phyloP scores from a whole-genome alignment of 1,139 yeast genomes.

The Dujonia santamariae region DNA sequence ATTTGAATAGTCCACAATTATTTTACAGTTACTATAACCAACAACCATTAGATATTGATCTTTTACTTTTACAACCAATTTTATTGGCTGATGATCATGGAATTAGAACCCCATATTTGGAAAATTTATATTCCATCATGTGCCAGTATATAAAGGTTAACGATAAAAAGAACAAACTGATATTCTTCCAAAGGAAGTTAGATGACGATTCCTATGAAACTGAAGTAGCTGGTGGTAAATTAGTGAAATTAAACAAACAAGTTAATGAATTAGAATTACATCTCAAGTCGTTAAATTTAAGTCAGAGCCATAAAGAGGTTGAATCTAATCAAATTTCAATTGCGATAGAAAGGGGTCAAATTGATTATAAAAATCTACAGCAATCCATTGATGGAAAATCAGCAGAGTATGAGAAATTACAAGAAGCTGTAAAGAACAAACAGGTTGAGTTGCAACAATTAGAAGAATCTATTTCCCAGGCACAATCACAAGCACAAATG shows the following conservation, averaged over 20 bases:
- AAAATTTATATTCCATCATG: conserved; percentile 77
- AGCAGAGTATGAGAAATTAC: too few relatives aligned
- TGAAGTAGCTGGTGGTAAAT: conserved; percentile 4
- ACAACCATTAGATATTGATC: conserved; percentile 60
- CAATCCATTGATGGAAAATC: neutral
- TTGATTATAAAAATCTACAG: neutral
- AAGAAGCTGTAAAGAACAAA: conserved; percentile 1
- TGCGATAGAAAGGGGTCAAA: conserved; percentile 1
- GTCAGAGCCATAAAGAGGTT: conserved; percentile 7
- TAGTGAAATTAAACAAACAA: conserved; percentile 1
- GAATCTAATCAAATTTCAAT: conserved; percentile 6
- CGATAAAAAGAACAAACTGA: conserved; percentile 19
- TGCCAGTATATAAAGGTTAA: conserved; percentile 63
- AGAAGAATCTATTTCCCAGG: neutral
- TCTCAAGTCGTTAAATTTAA: conserved; percentile 3
- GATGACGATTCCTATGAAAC: neutral
- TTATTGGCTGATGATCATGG: conserved; percentile 82
- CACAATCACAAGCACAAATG: neutral
- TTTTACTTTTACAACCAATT: conserved; percentile 79
- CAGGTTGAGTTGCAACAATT: neutral
- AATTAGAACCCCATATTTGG: conserved; percentile 85
- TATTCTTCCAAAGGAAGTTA: conserved; percentile 31
- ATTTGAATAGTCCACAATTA: conserved; percentile 46
- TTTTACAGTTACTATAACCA: conserved; percentile 61
- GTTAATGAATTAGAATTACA: conserved; percentile 8